phyloP scores from a whole-genome alignment of 2,329 filamentous ascomycete species.

The Neopestalotiopsis rosae region DNA sequence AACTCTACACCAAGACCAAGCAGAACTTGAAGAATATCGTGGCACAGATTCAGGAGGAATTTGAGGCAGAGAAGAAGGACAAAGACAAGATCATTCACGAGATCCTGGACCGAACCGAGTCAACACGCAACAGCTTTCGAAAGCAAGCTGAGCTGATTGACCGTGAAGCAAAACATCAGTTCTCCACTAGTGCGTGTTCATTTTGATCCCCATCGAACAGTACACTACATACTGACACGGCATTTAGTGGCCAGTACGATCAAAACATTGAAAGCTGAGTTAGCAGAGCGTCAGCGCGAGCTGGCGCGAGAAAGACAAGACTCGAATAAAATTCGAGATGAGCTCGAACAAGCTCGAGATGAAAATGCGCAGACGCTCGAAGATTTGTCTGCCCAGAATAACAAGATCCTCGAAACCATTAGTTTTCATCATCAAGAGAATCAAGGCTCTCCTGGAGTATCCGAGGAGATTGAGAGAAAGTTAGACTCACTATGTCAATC shows the following conservation, averaged over 20 bases:
- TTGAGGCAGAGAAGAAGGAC: not conserved
- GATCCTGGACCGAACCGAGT: not conserved
- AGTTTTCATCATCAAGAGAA: not conserved
- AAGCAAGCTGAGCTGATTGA: not conserved
- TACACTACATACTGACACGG: not conserved
- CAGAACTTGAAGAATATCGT: not conserved
- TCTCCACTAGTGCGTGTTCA: not conserved
- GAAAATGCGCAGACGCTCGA: not conserved
- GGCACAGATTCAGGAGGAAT: not conserved
- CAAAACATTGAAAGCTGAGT: slow-evolving; percentile 7
- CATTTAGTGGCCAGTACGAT: not conserved
- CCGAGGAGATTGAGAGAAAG: not conserved
- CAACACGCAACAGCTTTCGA: not conserved
- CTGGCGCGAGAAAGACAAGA: slow-evolving; percentile 12
- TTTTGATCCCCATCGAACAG: not conserved
- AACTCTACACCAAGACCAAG: slow-evolving; percentile 17
- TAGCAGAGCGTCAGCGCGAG: slow-evolving; percentile 16
- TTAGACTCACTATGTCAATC: slow-evolving; percentile 11
- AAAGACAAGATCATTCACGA: not conserved
- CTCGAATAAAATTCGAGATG: not conserved
- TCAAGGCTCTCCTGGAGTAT: not conserved
- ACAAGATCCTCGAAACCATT: slow-evolving; percentile 16
- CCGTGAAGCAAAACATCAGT: not conserved
- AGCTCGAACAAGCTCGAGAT: slow-evolving; percentile 14
- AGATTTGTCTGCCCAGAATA: slow-evolving; percentile 14